Evolutionary conservation across 352 stramenopile species (phyloP).

Genomic region (Phytophthora meadii): DNA sequence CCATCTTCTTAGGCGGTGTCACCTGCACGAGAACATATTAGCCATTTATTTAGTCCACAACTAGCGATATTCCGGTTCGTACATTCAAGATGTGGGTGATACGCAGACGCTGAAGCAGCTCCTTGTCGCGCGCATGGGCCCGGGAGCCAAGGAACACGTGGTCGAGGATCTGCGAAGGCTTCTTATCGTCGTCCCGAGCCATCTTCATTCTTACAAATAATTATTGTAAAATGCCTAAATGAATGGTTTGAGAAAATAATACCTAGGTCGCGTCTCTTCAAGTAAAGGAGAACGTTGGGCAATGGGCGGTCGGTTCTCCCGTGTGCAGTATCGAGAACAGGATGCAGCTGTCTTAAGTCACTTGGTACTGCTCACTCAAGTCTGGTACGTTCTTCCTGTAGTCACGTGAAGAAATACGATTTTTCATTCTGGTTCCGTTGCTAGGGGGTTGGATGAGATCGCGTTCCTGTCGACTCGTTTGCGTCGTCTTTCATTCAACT

Average conservation of each 20-base stretch:
- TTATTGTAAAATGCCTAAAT: neutral
- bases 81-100: conserved; percentile 90
- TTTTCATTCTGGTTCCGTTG: neutral
- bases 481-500: conserved; percentile 76
- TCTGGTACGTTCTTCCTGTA: conserved; percentile 45
- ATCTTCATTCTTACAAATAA: neutral
- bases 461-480: conserved; percentile 61
- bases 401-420: neutral
- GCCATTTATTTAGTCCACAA: too few relatives aligned
- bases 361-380: conserved; percentile 73
- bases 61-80: conserved; percentile 2
- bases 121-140: conserved; percentile 68
- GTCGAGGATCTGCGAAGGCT: conserved; percentile 69
- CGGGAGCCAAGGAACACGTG: conserved; percentile 80
- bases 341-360: conserved; percentile 67
- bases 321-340: conserved; percentile 78
- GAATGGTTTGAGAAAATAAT: too few relatives aligned
- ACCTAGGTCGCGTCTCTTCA: conserved; percentile 16
- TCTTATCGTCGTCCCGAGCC: conserved; percentile 29
- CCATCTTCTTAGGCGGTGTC: conserved; percentile 76
- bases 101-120: conserved; percentile 58
- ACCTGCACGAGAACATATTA: conserved; percentile 45
- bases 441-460: conserved; percentile 64
- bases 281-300: neutral
- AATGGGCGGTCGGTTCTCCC: conserved; percentile 79